phyloP scores from a whole-genome alignment of 2,329 filamentous ascomycete genomes.

The Aureobasidium leucospermi region DNA sequence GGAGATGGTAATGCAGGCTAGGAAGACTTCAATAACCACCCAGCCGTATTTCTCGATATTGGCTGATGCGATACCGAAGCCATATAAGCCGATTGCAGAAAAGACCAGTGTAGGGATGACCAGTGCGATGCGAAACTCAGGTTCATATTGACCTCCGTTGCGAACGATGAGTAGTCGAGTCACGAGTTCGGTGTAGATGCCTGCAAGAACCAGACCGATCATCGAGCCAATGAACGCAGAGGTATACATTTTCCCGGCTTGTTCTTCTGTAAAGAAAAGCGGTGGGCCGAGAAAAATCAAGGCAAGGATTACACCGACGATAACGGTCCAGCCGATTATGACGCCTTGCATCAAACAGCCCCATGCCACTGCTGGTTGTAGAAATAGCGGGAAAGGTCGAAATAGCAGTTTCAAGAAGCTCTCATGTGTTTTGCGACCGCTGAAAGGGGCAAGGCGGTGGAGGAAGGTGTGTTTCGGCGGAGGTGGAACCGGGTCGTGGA shows the following conservation, averaged over 20 bases:
- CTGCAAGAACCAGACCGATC: conserved; percentile 66
- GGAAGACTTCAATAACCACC: conserved; percentile 69
- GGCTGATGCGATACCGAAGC: conserved; percentile 68
- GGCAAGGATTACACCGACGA: conserved; percentile 76
- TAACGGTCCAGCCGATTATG: conserved; percentile 92
- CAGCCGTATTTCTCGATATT: conserved; percentile 59
- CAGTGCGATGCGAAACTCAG: conserved; percentile 79
- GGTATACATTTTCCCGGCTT: conserved; percentile 81
- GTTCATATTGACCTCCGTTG: conserved; percentile 81
- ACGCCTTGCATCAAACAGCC: conserved; percentile 74
- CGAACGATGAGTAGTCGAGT: conserved; percentile 61
- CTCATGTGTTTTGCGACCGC: conserved; percentile 74
- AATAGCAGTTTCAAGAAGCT: conserved; percentile 57
- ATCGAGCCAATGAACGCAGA: conserved; percentile 80
- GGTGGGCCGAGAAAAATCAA: conserved; percentile 74
- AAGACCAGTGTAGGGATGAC: conserved; percentile 76
- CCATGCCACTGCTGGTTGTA: conserved; percentile 83
- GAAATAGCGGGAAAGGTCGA: conserved; percentile 72
- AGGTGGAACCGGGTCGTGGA: neutral
- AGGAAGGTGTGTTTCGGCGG: conserved; percentile 20
- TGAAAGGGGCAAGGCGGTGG: conserved; percentile 57
- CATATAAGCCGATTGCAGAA: conserved; percentile 71
- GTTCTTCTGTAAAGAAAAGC: conserved; percentile 71
- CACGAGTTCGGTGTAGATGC: conserved; percentile 64
- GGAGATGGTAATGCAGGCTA: conserved; percentile 73